Conservation (phyloP, 768 basidiomycete genomes). For the Trametes maxima region DNA sequence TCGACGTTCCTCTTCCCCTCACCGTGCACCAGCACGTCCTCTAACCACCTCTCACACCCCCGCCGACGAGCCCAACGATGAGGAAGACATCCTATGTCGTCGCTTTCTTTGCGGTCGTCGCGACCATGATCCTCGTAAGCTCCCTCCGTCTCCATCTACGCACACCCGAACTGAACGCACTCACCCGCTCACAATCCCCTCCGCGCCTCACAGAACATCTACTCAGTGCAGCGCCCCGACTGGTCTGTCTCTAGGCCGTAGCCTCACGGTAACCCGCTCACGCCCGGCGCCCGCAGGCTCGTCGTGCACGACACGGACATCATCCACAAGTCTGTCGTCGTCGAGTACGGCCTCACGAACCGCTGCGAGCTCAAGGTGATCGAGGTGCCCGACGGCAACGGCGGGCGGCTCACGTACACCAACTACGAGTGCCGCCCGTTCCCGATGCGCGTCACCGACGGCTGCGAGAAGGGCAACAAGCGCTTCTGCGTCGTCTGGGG, state of each 20-base stretch:
- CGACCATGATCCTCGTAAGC: slow-evolving; percentile 56
- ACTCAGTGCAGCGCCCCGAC: slow-evolving; percentile 59
- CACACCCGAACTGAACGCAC: not conserved
- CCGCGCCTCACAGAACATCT: slow-evolving; percentile 50
- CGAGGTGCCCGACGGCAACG: slow-evolving; percentile 48
- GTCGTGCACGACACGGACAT: slow-evolving; percentile 43
- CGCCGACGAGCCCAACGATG: slow-evolving; percentile 41
- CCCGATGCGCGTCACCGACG: slow-evolving; percentile 53
- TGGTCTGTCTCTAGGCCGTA: slow-evolving; percentile 47
- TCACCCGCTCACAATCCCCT: not conserved
- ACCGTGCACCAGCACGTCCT: slow-evolving; percentile 1
- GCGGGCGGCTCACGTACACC: slow-evolving; percentile 50
- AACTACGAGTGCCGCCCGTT: slow-evolving; percentile 67
- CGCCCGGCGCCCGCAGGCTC: slow-evolving; percentile 35
- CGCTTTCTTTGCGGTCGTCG: slow-evolving; percentile 57
- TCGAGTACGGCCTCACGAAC: slow-evolving; percentile 59
- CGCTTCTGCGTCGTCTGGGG: slow-evolving; percentile 69
- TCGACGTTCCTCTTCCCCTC: not conserved
- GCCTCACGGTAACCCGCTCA: slow-evolving; percentile 12
- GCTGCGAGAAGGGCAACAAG: slow-evolving; percentile 54
- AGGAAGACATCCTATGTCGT: slow-evolving; percentile 70
- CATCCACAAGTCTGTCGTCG: slow-evolving; percentile 48
- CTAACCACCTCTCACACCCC: not conserved
- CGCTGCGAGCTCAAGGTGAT: slow-evolving; percentile 58
- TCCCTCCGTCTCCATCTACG: not conserved